Evolutionary conservation across 1,284 basidiomycete species (phyloP), one percentile per base, ranked within the genome.

Genomic region (Pisolithus thermaeus): DNA sequence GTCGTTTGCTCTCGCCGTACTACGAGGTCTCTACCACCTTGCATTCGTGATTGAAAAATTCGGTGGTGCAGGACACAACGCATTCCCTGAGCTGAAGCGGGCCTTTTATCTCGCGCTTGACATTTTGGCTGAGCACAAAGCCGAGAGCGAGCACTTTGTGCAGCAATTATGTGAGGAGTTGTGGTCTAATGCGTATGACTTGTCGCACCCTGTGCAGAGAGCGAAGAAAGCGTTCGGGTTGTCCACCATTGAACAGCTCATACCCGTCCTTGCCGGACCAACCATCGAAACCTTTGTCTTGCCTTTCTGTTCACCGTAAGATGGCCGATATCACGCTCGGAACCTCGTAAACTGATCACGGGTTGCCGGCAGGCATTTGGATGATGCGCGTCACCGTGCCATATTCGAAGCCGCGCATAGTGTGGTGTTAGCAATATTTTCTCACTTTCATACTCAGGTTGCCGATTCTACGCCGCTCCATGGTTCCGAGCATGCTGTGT

Each of bases 241-340:
- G 32, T 80, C 81, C 2, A 80, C 79, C 52, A 75, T 85, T 22
- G 87, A 90, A 58, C 87, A 90, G 59, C 74, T 90, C 8, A 70
- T 87, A 2, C 77, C 83, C 1, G 73, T 78, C 4, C 66, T 89
- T 9, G 71, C 68, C 45, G 71, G 74, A 11, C 64, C 69, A 11
- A 75, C 68, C 46, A 73, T 87, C 45, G 72, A 74, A 58, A 65
- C 74, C 6, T 63, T 70, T 49, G 77, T 84, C 14, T 77, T 83
- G 53, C 75, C 75, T 1, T 60, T 86, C 25, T 83, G 83, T 59
- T 69, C 78, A 48, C 79, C 80, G 83, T 87, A 61, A 66, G 83
- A 27, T 25, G 22, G 72, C 6, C 32, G 51, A 47, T 38, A 45
- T 41, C 51, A 45, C 23, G 45, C 20, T 41, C 38, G 22, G 38